Evolutionary conservation across 1,284 basidiomycete genomes (phyloP), one percentile per base, ranked within the genome.

Genomic region (Stygiomarasmius scandens): DNA sequence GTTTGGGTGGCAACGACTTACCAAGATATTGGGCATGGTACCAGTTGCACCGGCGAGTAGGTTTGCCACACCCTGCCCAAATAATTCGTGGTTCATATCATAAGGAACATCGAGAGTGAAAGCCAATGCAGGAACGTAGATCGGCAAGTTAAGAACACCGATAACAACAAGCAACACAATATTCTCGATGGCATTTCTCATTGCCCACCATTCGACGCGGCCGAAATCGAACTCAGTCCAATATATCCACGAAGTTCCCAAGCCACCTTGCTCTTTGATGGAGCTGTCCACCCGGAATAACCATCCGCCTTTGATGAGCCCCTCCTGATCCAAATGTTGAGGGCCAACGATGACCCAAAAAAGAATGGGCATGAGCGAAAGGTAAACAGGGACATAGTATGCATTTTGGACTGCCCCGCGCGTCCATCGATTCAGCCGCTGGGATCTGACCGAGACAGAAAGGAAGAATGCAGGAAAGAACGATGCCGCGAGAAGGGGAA

Each of bases 161-260:
- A 67, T 66, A 9, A 66, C 60, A 14, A 68, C 66, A 14, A 66
- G 41, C 16, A 68, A 55, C 2, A 64, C 57, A 19, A 68, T 64
- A n/a, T 66, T 64, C 25, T 62, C 52, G 14, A 58, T 59, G 3
- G 66, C 64, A 27, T 52, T 58, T n/a, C 61, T 63, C 25, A 68
- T 48, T 10, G 65, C 59, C 53, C 52, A 58, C 66, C 66, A 68
- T 52, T 66, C 56, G 2, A 68, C 65, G 29, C 56, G 53, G 16
- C 58, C 56, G 47, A 68, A 68, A 41, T 68, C 58, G 29, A 66
- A 68, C 19, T 61, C 46, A 11, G 58, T 38, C 66, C 66, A 68
- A 29, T 68, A 68, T 36, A 64, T 66, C 66, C 66, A 68, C 9
- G 58, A 52, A 11, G 56, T 55, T 2, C 59, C 60, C 16, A 64